Conservation (phyloP, 2,329 filamentous ascomycete genomes). For the Atkinsonella texensis region DNA sequence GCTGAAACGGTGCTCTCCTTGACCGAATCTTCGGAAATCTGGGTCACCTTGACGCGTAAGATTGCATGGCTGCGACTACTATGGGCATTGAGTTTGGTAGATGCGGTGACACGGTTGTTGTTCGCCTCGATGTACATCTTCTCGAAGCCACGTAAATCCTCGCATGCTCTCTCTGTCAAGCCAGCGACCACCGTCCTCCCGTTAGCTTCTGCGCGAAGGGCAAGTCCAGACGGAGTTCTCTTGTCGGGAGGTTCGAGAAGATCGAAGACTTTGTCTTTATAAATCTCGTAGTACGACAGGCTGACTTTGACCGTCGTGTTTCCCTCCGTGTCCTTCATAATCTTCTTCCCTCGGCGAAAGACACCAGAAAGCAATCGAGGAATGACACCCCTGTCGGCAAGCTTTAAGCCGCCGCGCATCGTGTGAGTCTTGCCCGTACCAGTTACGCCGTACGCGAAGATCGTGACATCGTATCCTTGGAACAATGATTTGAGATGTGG, state of each 20-base stretch:
- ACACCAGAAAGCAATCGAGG: constrained; percentile 75
- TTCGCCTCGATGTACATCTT: constrained; percentile 84
- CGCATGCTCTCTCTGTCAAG: constrained; percentile 69
- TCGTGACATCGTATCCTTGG: constrained; percentile 73
- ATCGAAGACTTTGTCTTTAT: constrained; percentile 92
- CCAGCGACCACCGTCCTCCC: constrained; percentile 82
- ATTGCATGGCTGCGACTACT: constrained; percentile 86
- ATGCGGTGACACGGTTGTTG: constrained; percentile 75
- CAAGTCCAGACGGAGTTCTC: constrained; percentile 67
- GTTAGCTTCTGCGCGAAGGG: constrained; percentile 73
- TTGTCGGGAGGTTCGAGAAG: constrained; percentile 81
- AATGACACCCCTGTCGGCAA: constrained; percentile 79
- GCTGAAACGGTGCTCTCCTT: constrained; percentile 78
- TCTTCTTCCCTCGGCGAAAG: constrained; percentile 75
- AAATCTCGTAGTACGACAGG: constrained; percentile 92
- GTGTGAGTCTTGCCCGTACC: constrained; percentile 94
- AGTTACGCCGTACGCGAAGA: constrained; percentile 89
- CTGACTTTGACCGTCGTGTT: constrained; percentile 60
- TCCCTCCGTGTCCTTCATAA: constrained; percentile 64
- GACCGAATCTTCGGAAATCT: constrained; percentile 55
- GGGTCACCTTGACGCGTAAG: constrained; percentile 75
- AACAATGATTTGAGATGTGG: constrained; percentile 89
- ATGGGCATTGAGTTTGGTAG: constrained; percentile 86
- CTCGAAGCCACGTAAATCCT: constrained; percentile 82
- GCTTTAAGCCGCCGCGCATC: constrained; percentile 80